These are phyloP conservation scores for Ogataea kodamae DNA, from an alignment of 805 yeast genomes.

Conservation along the genomic window DNA sequence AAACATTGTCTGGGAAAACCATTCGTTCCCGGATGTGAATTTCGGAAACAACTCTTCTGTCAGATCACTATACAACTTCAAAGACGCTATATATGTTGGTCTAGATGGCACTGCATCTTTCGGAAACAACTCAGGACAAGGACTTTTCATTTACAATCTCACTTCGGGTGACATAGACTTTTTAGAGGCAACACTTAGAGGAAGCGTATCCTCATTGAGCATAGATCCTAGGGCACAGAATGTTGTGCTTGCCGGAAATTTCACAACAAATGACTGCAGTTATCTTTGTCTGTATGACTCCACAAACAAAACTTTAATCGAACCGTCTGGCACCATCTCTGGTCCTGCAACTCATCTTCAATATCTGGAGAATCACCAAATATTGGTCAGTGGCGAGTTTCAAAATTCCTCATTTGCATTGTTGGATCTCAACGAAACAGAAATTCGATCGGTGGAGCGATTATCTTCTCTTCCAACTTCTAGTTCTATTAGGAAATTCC, in stretches of 20 bases:
- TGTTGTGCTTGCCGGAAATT: constrained; percentile 72
- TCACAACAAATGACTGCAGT: constrained; percentile 48
- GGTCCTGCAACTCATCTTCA: constrained; percentile 58
- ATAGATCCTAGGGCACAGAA: constrained; percentile 39
- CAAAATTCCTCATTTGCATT: constrained; percentile 43
- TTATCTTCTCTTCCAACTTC: constrained; percentile 26
- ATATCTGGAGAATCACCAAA: constrained; percentile 38
- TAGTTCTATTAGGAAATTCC: constrained; percentile 30
- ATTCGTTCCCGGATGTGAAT: constrained; percentile 11
- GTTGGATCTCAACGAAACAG: constrained; percentile 47
- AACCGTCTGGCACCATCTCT: constrained; percentile 34
- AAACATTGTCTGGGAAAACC: constrained; percentile 24
- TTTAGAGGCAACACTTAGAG: constrained; percentile 35
- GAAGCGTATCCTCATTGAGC: constrained; percentile 39
- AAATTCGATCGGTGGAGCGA: constrained; percentile 16
- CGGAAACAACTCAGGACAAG: constrained; percentile 30
- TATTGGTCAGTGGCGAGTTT: constrained; percentile 52
- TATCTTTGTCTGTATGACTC: constrained; percentile 66
- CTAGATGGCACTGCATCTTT: constrained; percentile 36
- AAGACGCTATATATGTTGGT: constrained; percentile 43
- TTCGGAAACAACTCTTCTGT: constrained; percentile 24
- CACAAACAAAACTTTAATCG: constrained; percentile 50
- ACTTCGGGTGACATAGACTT: constrained; percentile 37
- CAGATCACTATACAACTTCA: constrained; percentile 34
- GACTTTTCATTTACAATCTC: constrained; percentile 54